Evolutionary conservation across 1,284 basidiomycete genomes (phyloP), one percentile per base, ranked within the genome.

Genomic region (Apiotrichum gracile): DNA sequence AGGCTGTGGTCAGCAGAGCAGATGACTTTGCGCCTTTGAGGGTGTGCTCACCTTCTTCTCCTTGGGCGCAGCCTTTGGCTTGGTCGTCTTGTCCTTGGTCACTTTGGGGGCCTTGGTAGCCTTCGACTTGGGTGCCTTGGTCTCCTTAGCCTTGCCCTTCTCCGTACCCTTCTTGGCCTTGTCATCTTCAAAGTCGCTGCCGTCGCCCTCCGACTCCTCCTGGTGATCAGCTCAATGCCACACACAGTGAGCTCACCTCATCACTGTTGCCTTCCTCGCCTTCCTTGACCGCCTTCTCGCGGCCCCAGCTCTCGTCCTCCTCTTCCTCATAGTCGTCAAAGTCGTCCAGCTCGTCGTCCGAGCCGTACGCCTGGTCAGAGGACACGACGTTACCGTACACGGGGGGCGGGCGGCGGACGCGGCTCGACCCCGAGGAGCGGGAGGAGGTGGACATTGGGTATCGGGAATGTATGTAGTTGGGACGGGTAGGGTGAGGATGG

Each of bases 331-430:
- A 42, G 21, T 59, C 60, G 21, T 57, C 56, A 4, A 51, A 50
- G 39, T 61, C 54, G 3, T 60, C 38, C 25, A 24, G 21, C 24
- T 52, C 45, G 45, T 80, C 74, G 45, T 70, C 61, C 21, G 87
- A 84, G 65, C 88, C 51, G 45, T 48, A 19, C 19, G 19, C 31
- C 19, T 39, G 37, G 26, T 50, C 52, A 5, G 37, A 46, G 17
- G n/a, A 31, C 3, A 46, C 43, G 33, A 24, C 22, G 43, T 54
- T 49, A 25, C 47, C 43, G 25, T 27, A 50, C 17, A 35, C 37
- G 12, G 34, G 10, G 10, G 48, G n/a, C 3, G 34, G 29, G 22
- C 38, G 41, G 39, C 47, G 43, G 12, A 27, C 24, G 34, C 52
- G 52, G 41, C 24, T 17, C 2, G 46, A 49, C 25, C 31, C 4